phyloP scores from a whole-genome alignment of 2,329 filamentous ascomycete species.

The Sporothrix phasma region DNA sequence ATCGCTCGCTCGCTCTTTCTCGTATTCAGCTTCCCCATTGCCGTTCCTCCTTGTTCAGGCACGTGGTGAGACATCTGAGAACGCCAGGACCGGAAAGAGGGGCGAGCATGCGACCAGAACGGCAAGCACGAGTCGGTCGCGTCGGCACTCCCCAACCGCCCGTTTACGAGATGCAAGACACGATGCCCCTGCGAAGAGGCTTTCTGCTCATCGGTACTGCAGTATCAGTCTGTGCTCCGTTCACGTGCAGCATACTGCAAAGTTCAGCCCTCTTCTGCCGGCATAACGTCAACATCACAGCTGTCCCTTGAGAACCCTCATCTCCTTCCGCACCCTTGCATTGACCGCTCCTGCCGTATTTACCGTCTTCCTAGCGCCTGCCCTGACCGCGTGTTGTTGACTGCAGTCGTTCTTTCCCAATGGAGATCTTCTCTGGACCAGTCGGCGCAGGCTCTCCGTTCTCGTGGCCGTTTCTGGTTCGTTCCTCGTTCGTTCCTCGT shows the following conservation, averaged over 20 bases:
- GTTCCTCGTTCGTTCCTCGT: no score
- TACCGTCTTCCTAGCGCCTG: not conserved
- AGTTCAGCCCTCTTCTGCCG: no score
- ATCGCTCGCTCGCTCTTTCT: not conserved
- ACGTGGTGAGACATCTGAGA: not conserved
- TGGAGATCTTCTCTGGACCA: no score
- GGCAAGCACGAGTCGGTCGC: not conserved
- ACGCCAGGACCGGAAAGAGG: not conserved
- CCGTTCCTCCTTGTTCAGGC: not conserved
- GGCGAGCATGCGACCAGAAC: not conserved
- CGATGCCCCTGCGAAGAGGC: no score
- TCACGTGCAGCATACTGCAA: no score
- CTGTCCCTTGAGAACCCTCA: not conserved
- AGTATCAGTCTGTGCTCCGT: no score
- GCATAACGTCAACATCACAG: not conserved
- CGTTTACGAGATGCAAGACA: no score
- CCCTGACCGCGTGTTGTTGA: not conserved
- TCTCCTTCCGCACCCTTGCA: not conserved
- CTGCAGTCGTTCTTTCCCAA: not conserved
- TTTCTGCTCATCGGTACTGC: no score
- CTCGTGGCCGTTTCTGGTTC: no score
- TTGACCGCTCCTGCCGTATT: not conserved
- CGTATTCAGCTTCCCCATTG: not conserved
- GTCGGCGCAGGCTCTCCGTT: no score
- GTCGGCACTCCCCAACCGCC: not conserved